These are phyloP conservation scores for Wickerhamomyces ciferrii DNA, from an alignment of 805 yeast species.

Conservation along the genomic window DNA sequence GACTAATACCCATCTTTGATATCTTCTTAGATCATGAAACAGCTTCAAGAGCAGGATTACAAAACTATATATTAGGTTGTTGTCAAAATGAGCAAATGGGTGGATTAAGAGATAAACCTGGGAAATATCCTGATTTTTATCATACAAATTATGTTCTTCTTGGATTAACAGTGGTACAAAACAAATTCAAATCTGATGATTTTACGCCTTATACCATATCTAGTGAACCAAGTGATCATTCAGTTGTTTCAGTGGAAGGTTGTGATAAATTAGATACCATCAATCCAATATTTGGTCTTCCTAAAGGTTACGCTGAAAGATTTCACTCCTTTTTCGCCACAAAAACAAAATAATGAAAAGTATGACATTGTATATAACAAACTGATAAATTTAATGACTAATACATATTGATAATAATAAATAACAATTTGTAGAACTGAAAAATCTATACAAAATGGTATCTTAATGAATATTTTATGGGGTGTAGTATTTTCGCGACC, in stretches of 20 bases:
- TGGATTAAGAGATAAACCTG: conserved; percentile 89
- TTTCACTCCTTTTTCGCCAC: conserved; percentile 13
- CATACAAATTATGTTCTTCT: conserved; percentile 83
- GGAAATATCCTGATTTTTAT: conserved; percentile 73
- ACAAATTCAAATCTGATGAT: conserved; percentile 8
- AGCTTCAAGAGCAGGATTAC: conserved; percentile 52
- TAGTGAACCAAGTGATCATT: conserved; percentile 1
- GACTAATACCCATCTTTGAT: conserved; percentile 60
- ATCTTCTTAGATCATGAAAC: conserved; percentile 34
- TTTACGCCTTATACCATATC: conserved; percentile 7
- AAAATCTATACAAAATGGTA: not conserved
- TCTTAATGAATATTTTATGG: too few relatives aligned
- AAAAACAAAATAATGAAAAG: not conserved
- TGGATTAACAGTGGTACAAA: conserved; percentile 47
- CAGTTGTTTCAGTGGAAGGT: conserved; percentile 14
- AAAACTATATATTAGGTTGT: conserved; percentile 65
- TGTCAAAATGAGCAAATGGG: conserved; percentile 60
- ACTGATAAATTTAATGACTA: not conserved
- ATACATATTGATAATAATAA: too few relatives aligned
- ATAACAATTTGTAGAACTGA: too few relatives aligned
- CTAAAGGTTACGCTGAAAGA: conserved; percentile 33
- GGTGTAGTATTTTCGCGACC: not conserved
- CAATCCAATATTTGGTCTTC: conserved; percentile 59
- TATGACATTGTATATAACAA: too few relatives aligned
- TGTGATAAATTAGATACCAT: conserved; percentile 25